phyloP scores from a whole-genome alignment of 2,329 filamentous ascomycete species.

The Fusarium penzigii region DNA sequence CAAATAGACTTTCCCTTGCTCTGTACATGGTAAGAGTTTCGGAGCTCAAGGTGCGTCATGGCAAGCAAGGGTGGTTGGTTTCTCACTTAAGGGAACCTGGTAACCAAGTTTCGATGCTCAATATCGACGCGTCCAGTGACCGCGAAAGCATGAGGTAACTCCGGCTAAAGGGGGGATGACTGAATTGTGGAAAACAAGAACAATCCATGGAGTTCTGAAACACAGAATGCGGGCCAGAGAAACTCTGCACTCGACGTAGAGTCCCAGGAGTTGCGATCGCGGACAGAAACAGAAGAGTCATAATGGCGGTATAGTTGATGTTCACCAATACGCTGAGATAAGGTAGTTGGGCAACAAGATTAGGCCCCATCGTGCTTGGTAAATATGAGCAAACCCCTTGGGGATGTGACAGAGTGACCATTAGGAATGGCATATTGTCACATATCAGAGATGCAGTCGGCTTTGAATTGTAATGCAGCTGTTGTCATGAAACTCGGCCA shows the following conservation, averaged over 20 bases:
- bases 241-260: slow-evolving; percentile 20
- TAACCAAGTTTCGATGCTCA: no score
- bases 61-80: no score
- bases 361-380: slow-evolving; percentile 19
- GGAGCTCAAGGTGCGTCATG: slow-evolving; percentile 20
- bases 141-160: no score
- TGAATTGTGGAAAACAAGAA: neutral
- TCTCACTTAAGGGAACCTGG: no score
- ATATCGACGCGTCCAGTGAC: no score
- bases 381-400: slow-evolving; percentile 21
- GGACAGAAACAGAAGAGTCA: slow-evolving; percentile 23
- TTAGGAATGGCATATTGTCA: slow-evolving; percentile 17
- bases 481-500: slow-evolving; percentile 17
- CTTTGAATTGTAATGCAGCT: slow-evolving; percentile 25
- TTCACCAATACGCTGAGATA: slow-evolving; percentile 25
- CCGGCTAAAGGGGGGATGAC: no score
- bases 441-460: slow-evolving; percentile 17
- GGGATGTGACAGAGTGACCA: slow-evolving; percentile 21
- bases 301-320: slow-evolving; percentile 26
- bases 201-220: slow-evolving; percentile 17
- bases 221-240: slow-evolving; percentile 12
- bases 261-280: slow-evolving; percentile 20
- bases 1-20: slow-evolving; percentile 13
- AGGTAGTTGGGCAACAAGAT: slow-evolving; percentile 22
- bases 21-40: slow-evolving; percentile 14